A percentile compares a stretch with the other conserved stretches of the same genome.
phyloP scores from a whole-genome alignment of 108 stramenopile genomes.

The Aurantiochytrium sp. region DNA sequence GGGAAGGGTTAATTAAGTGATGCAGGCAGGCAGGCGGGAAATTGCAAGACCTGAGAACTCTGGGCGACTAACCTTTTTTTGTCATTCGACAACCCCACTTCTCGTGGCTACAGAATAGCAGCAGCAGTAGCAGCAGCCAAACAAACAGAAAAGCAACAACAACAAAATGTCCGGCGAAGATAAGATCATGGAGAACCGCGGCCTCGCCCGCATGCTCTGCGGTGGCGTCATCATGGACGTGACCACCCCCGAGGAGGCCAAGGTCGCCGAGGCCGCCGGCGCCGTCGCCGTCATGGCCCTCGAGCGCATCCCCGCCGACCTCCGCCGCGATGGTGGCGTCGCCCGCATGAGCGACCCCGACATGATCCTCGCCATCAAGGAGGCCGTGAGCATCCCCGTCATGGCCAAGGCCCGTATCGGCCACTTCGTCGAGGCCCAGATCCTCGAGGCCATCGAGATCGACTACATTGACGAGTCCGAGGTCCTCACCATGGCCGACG shows the following conservation, averaged over 20 bases:
- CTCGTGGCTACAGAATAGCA: too few relatives aligned
- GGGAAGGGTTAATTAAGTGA: too few relatives aligned
- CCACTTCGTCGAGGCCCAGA: slow-evolving; percentile 98
- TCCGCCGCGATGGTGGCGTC: slow-evolving; percentile 94
- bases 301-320: slow-evolving; percentile 97
- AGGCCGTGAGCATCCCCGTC: slow-evolving; percentile 96
- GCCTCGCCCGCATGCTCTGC: not conserved
- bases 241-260: slow-evolving; percentile 82
- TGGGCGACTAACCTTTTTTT: too few relatives aligned
- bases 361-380: slow-evolving; percentile 95
- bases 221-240: slow-evolving; percentile 71
- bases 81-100: too few relatives aligned
- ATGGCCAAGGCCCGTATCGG: slow-evolving; percentile 99
- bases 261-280: slow-evolving; percentile 56
- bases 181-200: slow-evolving; percentile 7
- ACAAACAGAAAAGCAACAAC: not conserved
- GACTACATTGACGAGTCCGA: slow-evolving; percentile 98
- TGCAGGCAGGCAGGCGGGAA: too few relatives aligned
- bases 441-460: slow-evolving; percentile 90
- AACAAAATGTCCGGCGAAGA: not conserved
- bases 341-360: slow-evolving; percentile 95
- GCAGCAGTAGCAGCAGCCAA: too few relatives aligned
- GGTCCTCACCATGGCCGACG: slow-evolving; percentile 99
- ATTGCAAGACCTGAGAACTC: too few relatives aligned
- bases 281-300: slow-evolving; percentile 99